These are phyloP conservation scores for Clavispora fructus DNA, from an alignment of 805 yeast species.

Conservation along the genomic window DNA sequence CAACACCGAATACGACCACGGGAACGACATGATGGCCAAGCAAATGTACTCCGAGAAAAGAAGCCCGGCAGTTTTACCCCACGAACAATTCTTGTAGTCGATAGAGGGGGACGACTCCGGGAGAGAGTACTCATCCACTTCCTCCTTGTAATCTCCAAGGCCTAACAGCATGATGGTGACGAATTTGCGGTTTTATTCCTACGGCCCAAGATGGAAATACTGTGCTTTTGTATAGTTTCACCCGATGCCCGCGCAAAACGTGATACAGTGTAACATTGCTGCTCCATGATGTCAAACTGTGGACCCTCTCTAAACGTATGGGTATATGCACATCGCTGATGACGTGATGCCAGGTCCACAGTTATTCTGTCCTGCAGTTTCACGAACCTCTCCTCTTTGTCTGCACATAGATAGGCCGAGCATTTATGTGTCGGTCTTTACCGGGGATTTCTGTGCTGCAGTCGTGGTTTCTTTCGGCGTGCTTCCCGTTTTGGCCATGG, in stretches of 20 bases:
- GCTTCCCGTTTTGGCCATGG: neutral
- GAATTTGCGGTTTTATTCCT: neutral
- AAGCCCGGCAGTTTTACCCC: slow-evolving; percentile 58
- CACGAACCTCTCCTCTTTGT: neutral
- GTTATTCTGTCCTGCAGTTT: neutral
- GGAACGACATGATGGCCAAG: slow-evolving; percentile 60
- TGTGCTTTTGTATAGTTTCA: neutral
- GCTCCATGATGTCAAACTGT: neutral
- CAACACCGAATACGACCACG: slow-evolving; percentile 57
- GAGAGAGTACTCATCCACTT: neutral
- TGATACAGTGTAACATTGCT: neutral
- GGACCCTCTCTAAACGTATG: neutral
- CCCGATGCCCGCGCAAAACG: neutral
- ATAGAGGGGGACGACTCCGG: slow-evolving; percentile 18
- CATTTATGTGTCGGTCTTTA: neutral
- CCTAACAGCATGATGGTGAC: neutral
- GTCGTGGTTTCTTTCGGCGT: neutral
- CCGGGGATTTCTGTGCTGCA: neutral
- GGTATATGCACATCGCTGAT: neutral
- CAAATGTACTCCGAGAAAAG: slow-evolving; percentile 57
- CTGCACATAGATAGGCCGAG: neutral
- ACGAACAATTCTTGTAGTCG: slow-evolving; percentile 48
- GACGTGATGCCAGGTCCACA: neutral
- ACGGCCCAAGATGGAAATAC: neutral
- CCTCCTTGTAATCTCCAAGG: neutral